Evolutionary conservation across 306 rosid species (phyloP).

Genomic region (Clitoria ternatea): DNA sequence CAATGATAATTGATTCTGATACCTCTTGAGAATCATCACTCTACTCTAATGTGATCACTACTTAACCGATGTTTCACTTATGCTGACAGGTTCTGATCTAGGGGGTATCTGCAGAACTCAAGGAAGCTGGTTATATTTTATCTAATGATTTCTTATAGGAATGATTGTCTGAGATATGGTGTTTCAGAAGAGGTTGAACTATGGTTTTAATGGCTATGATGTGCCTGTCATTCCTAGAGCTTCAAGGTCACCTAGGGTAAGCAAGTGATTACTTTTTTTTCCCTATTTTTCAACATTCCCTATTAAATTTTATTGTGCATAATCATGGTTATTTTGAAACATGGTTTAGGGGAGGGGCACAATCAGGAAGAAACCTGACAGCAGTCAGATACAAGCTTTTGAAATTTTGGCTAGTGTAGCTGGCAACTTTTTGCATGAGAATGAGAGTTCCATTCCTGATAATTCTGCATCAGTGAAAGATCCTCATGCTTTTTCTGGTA

Average conservation of each 20-base stretch:
- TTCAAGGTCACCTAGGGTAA: conserved; percentile 66
- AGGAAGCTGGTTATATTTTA: conserved; percentile 29
- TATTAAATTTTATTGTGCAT: background rate
- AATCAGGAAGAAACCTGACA: conserved; percentile 43
- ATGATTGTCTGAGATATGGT: conserved; percentile 52
- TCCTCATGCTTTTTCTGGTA: background rate
- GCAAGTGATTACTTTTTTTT: conserved; percentile 2
- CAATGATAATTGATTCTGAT: no score
- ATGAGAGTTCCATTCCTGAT: conserved; percentile 25
- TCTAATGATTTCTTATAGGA: conserved; percentile 45
- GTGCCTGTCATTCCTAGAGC: conserved; percentile 66
- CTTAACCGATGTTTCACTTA: conserved; percentile 22
- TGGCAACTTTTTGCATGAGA: conserved; percentile 49
- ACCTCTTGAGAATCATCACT: background rate
- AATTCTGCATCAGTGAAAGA: conserved; percentile 28
- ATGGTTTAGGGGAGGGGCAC: conserved; percentile 61
- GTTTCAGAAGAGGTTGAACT: conserved; percentile 48
- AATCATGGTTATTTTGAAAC: conserved; percentile 19
- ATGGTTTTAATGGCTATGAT: conserved; percentile 55
- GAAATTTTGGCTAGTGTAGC: conserved; percentile 77
- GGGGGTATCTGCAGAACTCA: conserved; percentile 9
- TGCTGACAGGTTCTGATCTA: conserved; percentile 34
- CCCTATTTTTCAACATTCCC: background rate
- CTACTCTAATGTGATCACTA: background rate
- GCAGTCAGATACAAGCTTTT: conserved; percentile 48